These are phyloP conservation scores for Penicillium sp. DNA, from an alignment of 2,329 filamentous ascomycete species.

Conservation along the genomic window DNA sequence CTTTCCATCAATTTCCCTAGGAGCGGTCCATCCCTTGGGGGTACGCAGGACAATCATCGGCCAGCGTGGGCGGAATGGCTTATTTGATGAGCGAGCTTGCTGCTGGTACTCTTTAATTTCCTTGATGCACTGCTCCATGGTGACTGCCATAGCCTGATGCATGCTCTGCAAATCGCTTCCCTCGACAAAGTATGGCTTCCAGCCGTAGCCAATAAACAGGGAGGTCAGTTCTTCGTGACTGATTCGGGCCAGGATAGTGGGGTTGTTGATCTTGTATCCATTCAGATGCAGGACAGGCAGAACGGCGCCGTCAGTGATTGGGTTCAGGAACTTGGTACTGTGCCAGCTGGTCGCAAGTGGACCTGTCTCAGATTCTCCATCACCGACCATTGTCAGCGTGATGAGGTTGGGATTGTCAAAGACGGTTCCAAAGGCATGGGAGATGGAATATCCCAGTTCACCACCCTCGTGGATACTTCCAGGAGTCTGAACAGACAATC, in stretches of 20 bases:
- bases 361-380: constrained; percentile 81
- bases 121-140: constrained; percentile 72
- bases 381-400: constrained; percentile 77
- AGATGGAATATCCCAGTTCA: constrained; percentile 81
- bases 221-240: constrained; percentile 73
- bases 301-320: constrained; percentile 77
- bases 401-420: constrained; percentile 78
- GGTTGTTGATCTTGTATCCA: constrained; percentile 86
- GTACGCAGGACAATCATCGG: constrained; percentile 79
- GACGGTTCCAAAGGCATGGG: constrained; percentile 77
- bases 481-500: constrained; percentile 57
- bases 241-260: constrained; percentile 74
- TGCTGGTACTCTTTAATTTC: constrained; percentile 74
- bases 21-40: constrained; percentile 81
- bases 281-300: constrained; percentile 79
- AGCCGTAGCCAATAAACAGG: constrained; percentile 76
- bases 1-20: constrained; percentile 72
- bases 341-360: constrained; percentile 82
- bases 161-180: constrained; percentile 74
- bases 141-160: constrained; percentile 82
- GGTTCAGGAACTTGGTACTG: constrained; percentile 81
- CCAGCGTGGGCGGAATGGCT: constrained; percentile 74
- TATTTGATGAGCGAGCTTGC: constrained; percentile 71
- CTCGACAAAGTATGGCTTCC: constrained; percentile 80
- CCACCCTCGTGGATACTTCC: constrained; percentile 80